Percentiles rank a stretch among this genome's conserved stretches.
Conservation (phyloP, 305 asterid genomes). For the Fraxinus ornus region DNA sequence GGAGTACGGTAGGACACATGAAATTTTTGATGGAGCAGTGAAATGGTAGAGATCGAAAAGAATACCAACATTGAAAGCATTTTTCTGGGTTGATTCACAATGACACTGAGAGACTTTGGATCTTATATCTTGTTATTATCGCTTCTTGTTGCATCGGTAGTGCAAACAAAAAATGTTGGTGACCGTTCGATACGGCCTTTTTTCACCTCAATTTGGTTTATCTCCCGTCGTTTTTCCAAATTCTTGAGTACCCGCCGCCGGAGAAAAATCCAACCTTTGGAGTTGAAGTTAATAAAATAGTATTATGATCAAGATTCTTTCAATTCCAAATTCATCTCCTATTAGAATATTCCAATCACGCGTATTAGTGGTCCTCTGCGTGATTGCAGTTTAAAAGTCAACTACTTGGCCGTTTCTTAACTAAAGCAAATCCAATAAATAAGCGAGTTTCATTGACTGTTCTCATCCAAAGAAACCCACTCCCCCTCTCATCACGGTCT, state of each 20-base stretch:
- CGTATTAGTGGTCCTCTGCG: neutral
- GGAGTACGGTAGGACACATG: too few species aligned
- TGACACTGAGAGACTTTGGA: too few species aligned
- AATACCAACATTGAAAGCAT: too few species aligned
- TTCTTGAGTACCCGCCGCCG: neutral
- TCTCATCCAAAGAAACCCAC: neutral
- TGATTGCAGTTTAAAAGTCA: neutral
- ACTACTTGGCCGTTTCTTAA: conserved; percentile 21
- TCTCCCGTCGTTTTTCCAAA: neutral
- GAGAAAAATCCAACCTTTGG: neutral
- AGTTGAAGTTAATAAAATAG: neutral
- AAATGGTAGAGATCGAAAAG: too few species aligned
- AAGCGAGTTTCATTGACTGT: neutral
- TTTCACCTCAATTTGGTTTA: neutral
- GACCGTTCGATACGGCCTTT: neutral
- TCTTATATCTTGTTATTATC: too few species aligned
- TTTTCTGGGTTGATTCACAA: too few species aligned
- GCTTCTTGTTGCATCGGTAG: neutral
- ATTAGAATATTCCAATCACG: neutral
- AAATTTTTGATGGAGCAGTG: too few species aligned
- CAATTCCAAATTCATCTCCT: neutral
- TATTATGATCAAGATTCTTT: too few species aligned
- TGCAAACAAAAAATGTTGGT: neutral
- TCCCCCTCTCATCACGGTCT: conserved; percentile 19
- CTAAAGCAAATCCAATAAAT: neutral